Conservation (phyloP, 495 filamentous ascomycete genomes). For the Lasiosphaeriaceae sp. region DNA sequence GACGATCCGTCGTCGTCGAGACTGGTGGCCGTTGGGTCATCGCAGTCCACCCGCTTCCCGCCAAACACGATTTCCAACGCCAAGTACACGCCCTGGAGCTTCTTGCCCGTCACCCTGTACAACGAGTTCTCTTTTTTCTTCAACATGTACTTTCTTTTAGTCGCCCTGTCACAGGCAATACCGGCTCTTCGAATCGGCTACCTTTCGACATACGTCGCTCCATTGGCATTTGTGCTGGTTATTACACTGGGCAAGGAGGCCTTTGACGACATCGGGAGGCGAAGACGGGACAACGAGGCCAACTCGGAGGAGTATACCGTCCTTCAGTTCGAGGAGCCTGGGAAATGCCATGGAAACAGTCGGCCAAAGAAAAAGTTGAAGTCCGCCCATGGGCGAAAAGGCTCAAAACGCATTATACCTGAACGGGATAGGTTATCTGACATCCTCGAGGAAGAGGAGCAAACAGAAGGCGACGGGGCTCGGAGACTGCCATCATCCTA, state of each 20-base stretch:
- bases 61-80: constrained; percentile 91
- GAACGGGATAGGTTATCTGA: constrained; percentile 46
- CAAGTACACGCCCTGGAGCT: constrained; percentile 95
- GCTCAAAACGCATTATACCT: constrained; percentile 24
- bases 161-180: constrained; percentile 89
- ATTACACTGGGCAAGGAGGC: constrained; percentile 97
- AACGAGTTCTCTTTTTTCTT: constrained; percentile 99
- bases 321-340: constrained; percentile 58
- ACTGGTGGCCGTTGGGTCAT: constrained; percentile 46
- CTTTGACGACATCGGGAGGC: constrained; percentile 82
- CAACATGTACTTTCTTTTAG: constrained; percentile 96
- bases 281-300: constrained; percentile 84
- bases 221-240: constrained; percentile 82
- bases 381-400: constrained; percentile 29
- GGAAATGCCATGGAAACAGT: constrained; percentile 22
- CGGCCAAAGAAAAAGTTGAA: constrained; percentile 35
- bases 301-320: constrained; percentile 90
- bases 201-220: constrained; percentile 89
- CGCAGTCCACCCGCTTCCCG: constrained; percentile 58
- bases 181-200: constrained; percentile 88
- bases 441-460: constrained; percentile 52
- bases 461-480: constrained; percentile 40
- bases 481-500: constrained; percentile 34
- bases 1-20: constrained; percentile 52
- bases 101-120: constrained; percentile 89